A percentile compares a stretch with the other conserved stretches of the same genome.
phyloP scores from a whole-genome alignment of 768 basidiomycete species.

The Serpula lacrymans region DNA sequence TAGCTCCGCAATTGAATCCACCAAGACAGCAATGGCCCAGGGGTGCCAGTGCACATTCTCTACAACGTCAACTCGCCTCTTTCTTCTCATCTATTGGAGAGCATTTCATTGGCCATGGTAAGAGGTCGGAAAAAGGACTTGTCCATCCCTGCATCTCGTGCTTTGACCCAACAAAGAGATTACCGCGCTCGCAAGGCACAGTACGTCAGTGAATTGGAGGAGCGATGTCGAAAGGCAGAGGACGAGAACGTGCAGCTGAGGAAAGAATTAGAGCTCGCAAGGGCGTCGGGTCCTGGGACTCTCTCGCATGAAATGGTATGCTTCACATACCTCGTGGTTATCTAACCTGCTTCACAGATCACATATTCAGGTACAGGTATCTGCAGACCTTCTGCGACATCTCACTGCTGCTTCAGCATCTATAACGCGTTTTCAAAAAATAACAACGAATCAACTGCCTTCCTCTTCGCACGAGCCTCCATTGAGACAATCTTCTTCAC shows the following conservation, averaged over 20 bases:
- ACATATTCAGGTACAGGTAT: conserved; percentile 43
- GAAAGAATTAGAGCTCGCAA: conserved; percentile 43
- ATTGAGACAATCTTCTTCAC: background rate
- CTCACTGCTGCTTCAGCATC: conserved; percentile 46
- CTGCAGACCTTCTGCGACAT: conserved; percentile 48
- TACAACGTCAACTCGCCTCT: too few species aligned
- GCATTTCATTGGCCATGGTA: conserved; percentile 40
- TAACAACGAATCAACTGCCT: conserved; percentile 27
- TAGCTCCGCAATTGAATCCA: too few species aligned
- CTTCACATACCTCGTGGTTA: conserved; percentile 11
- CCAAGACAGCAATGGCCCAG: too few species aligned
- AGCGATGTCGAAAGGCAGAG: conserved; percentile 49
- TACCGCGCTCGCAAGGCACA: conserved; percentile 60
- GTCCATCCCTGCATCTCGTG: conserved; percentile 55
- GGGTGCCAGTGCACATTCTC: too few species aligned
- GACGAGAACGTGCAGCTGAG: conserved; percentile 51
- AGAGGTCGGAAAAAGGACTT: conserved; percentile 65
- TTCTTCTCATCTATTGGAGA: conserved; percentile 1
- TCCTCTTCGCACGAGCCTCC: conserved; percentile 13
- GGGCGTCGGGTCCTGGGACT: conserved; percentile 32
- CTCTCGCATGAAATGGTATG: conserved; percentile 28
- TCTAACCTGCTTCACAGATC: background rate
- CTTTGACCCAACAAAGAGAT: conserved; percentile 60
- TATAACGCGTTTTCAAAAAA: conserved; percentile 50
- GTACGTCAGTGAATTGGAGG: conserved; percentile 55